Evolutionary conservation across 805 yeast genomes (phyloP).

Genomic region (Saccharomycodes ludwigii): DNA sequence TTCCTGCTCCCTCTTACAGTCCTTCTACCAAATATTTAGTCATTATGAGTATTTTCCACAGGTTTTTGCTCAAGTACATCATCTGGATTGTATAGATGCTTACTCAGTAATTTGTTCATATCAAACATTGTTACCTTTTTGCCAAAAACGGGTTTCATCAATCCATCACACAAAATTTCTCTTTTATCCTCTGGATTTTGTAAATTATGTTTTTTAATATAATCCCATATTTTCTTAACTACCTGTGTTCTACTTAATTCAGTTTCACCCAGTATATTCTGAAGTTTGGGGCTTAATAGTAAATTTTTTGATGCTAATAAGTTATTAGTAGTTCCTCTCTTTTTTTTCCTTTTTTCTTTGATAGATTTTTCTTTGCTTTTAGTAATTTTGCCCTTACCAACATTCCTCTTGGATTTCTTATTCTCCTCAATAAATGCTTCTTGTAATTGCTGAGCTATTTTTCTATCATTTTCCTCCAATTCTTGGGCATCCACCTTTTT

Average conservation of each 20-base stretch:
- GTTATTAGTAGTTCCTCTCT: constrained; percentile 6
- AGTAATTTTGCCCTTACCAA: constrained; percentile 6
- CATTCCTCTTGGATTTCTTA: constrained; percentile 6
- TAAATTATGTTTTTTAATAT: constrained; percentile 47
- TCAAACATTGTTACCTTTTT: constrained; percentile 44
- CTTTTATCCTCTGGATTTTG: constrained; percentile 60
- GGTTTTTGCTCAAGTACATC: constrained; percentile 10
- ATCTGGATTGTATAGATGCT: constrained; percentile 33
- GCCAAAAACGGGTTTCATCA: constrained; percentile 46
- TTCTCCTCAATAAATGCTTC: constrained; percentile 14
- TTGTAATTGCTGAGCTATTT: constrained; percentile 38
- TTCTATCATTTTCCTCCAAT: constrained; percentile 36
- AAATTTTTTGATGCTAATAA: constrained; percentile 13
- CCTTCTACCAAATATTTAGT: too few relatives aligned
- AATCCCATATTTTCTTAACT: constrained; percentile 57
- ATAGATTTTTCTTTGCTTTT: constrained; percentile 6
- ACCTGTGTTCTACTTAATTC: constrained; percentile 55
- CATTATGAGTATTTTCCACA: too few relatives aligned
- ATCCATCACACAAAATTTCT: constrained; percentile 52
- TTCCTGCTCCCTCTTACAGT: background rate
- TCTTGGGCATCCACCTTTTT: constrained; percentile 22
- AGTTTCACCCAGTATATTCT: constrained; percentile 32
- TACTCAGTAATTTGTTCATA: constrained; percentile 40
- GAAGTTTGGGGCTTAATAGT: constrained; percentile 39
- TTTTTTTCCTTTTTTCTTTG: constrained; percentile 11